Evolutionary conservation across 768 basidiomycete genomes (phyloP).

Genomic region (Tylopilus plumbeoviolaceoides): DNA sequence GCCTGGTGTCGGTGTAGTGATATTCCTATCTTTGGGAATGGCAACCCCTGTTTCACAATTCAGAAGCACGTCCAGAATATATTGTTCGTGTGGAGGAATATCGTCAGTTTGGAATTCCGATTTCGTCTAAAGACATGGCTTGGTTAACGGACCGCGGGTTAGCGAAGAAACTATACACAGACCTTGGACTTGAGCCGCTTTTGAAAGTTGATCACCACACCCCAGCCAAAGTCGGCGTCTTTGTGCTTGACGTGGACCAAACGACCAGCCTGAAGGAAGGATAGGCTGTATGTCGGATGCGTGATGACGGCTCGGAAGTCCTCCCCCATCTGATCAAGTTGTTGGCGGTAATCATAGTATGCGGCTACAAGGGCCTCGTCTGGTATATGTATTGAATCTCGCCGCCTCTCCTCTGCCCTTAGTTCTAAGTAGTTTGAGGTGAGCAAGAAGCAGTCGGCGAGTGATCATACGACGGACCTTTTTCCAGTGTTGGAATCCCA

Average conservation of each 20-base stretch:
- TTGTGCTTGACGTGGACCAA: constrained; percentile 89
- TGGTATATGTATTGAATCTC: constrained; percentile 64
- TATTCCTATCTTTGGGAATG: constrained; percentile 56
- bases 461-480: constrained; percentile 49
- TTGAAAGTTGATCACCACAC: constrained; percentile 87
- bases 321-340: constrained; percentile 81
- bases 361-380: constrained; percentile 82
- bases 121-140: constrained; percentile 43
- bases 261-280: constrained; percentile 89
- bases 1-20: constrained; percentile 52
- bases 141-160: neutral
- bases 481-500: constrained; percentile 80
- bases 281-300: constrained; percentile 91
- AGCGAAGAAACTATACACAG: constrained; percentile 4
- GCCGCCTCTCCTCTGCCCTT: constrained; percentile 62
- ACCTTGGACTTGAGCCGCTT: constrained; percentile 85
- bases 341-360: constrained; percentile 91
- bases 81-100: constrained; percentile 80
- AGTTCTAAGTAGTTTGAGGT: constrained; percentile 52
- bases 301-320: constrained; percentile 93
- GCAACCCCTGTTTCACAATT: constrained; percentile 65
- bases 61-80: constrained; percentile 89
- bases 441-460: neutral
- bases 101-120: constrained; percentile 66
- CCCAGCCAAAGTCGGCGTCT: constrained; percentile 94